These are phyloP conservation scores for Suillus luteus DNA, from an alignment of 768 basidiomycete genomes.

Conservation along the genomic window DNA sequence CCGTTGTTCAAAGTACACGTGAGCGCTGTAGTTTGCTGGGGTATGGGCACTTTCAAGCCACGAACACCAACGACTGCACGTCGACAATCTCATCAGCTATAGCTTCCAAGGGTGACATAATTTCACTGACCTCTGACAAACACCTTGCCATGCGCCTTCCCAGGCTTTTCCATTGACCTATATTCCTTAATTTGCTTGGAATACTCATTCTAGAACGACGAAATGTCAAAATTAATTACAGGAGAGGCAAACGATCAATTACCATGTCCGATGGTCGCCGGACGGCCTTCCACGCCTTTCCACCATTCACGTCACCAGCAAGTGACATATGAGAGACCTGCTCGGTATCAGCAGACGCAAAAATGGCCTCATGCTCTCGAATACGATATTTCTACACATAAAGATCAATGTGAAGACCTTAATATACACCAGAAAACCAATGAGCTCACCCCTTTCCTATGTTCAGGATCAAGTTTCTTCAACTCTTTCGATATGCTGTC, in stretches of 20 bases:
- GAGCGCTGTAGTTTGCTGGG: constrained; percentile 69
- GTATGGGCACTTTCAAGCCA: constrained; percentile 75
- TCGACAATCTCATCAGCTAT: constrained; percentile 7
- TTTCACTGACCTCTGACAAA: constrained; percentile 80
- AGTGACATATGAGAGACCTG: constrained; percentile 68
- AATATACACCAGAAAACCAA: constrained; percentile 12
- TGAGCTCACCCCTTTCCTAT: constrained; percentile 26
- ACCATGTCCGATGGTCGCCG: constrained; percentile 95
- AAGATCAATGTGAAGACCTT: constrained; percentile 12
- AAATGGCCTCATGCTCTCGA: constrained; percentile 78
- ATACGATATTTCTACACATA: constrained; percentile 74
- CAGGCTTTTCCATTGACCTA: constrained; percentile 70
- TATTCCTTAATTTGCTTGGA: constrained; percentile 87
- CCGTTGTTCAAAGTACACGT: constrained; percentile 94
- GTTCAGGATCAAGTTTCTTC: constrained; percentile 50
- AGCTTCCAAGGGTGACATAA: background rate
- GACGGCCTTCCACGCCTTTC: constrained; percentile 84
- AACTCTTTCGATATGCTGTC: constrained; percentile 78
- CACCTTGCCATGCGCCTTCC: constrained; percentile 87
- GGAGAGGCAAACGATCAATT: constrained; percentile 19
- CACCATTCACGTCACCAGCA: constrained; percentile 81
- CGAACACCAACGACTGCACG: constrained; percentile 72
- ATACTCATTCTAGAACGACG: constrained; percentile 79
- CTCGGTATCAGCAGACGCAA: constrained; percentile 75
- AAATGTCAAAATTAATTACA: constrained; percentile 7